Evolutionary conservation across 345 rosid genomes (phyloP).

Genomic region (Schrenkiella parvula): DNA sequence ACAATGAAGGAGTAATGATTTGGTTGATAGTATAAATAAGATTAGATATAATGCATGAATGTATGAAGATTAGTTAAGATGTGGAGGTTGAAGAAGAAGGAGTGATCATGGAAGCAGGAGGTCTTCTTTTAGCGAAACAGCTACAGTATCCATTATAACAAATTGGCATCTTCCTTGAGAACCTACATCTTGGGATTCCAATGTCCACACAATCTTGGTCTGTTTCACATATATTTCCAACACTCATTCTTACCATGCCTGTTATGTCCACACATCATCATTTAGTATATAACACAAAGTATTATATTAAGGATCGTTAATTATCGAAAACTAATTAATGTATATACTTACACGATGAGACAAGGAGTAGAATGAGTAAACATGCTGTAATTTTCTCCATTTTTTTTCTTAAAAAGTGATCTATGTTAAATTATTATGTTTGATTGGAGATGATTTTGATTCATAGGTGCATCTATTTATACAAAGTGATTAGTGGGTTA

Average conservation of each 20-base stretch:
- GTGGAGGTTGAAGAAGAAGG: background rate
- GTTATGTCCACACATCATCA: too few relatives aligned
- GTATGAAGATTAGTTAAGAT: background rate
- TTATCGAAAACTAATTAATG: too few relatives aligned
- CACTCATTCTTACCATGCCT: slow-evolving; percentile 18
- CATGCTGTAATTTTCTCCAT: slow-evolving; percentile 20
- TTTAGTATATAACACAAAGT: too few relatives aligned
- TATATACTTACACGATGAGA: slow-evolving; percentile 14
- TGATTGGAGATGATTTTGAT: background rate
- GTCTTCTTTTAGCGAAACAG: background rate
- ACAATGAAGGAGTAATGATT: too few relatives aligned
- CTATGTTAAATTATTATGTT: background rate
- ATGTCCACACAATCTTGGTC: slow-evolving; percentile 14
- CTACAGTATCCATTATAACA: slow-evolving; percentile 10
- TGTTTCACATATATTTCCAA: slow-evolving; percentile 20
- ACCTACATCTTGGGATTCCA: slow-evolving; percentile 21
- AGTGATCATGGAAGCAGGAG: background rate
- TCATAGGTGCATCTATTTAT: background rate
- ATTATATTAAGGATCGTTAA: too few relatives aligned
- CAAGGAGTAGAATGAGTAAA: slow-evolving; percentile 10
- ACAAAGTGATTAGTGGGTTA: background rate
- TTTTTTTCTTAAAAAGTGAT: background rate
- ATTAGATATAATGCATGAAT: too few relatives aligned
- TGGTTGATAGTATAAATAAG: too few relatives aligned
- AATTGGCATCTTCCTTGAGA: slow-evolving; percentile 6